Conservation (phyloP, 78 protist genomes). For the Chrysochromulina tobinii region DNA sequence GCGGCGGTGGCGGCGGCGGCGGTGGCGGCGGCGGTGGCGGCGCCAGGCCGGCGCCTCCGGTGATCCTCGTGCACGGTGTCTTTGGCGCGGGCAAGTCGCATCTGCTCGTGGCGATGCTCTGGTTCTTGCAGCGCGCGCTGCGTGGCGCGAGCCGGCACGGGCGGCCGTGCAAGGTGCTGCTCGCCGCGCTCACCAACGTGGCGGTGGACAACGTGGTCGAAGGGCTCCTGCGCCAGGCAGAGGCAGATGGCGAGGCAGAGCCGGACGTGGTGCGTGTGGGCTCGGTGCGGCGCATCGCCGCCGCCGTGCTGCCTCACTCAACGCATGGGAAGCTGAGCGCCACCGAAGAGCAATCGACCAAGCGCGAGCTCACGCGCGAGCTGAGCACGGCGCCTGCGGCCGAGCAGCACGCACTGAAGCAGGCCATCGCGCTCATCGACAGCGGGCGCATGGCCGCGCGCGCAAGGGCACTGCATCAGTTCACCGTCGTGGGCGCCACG, state of each 20-base stretch:
- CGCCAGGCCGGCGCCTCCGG: neutral
- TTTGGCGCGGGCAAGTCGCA: conserved; percentile 40
- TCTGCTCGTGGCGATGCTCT: neutral
- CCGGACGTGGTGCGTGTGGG: neutral
- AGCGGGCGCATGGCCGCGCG: neutral
- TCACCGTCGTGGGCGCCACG: neutral
- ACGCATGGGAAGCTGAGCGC: neutral
- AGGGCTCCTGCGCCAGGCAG: neutral
- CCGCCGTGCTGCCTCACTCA: neutral
- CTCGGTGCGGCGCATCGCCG: neutral
- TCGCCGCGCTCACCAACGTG: neutral
- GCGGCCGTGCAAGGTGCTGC: neutral
- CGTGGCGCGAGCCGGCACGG: neutral
- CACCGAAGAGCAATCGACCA: neutral
- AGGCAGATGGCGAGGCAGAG: neutral
- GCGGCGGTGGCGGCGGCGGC: neutral
- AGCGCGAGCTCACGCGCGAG: neutral
- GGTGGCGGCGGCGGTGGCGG: neutral
- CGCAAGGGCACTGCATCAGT: neutral
- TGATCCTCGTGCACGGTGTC: conserved; percentile 38
- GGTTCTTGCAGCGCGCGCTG: neutral
- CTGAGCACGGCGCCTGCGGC: neutral
- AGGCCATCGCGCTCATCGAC: neutral
- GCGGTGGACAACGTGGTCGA: conserved; percentile 15
- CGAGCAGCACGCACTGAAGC: neutral